These are phyloP conservation scores for Parmelia sp. DNA, from an alignment of 495 filamentous ascomycete genomes.

Conservation along the genomic window DNA sequence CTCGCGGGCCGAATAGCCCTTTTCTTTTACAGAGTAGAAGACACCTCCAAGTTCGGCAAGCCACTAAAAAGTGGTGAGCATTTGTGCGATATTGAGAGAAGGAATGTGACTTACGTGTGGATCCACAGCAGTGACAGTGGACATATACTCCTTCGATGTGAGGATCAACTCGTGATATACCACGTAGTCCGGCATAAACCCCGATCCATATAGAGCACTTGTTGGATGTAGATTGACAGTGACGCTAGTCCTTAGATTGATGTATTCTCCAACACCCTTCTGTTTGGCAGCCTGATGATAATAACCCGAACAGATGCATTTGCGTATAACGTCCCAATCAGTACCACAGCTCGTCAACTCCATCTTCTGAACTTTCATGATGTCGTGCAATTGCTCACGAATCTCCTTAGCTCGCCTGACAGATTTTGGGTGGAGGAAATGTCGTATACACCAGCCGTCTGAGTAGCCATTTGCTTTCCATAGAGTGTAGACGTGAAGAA, in stretches of 20 bases:
- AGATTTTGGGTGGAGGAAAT: constrained; percentile 91
- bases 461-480: constrained; percentile 89
- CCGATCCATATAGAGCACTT: constrained; percentile 82
- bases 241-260: constrained; percentile 91
- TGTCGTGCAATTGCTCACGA: constrained; percentile 84
- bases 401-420: constrained; percentile 89
- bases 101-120: constrained; percentile 57
- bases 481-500: constrained; percentile 91
- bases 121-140: constrained; percentile 91
- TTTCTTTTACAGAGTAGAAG: constrained; percentile 97
- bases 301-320: constrained; percentile 95
- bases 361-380: constrained; percentile 94
- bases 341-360: constrained; percentile 80
- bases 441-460: constrained; percentile 84
- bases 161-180: constrained; percentile 98
- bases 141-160: constrained; percentile 98
- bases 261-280: constrained; percentile 94
- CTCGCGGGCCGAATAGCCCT: constrained; percentile 86
- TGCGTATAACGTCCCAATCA: constrained; percentile 92
- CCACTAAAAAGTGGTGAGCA: constrained; percentile 49
- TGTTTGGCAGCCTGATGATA: constrained; percentile 98
- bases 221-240: constrained; percentile 93
- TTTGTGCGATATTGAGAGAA: not conserved
- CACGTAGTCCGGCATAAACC: constrained; percentile 93
- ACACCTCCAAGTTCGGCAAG: constrained; percentile 97